Base-by-base conservation (phyloP, 140 eudicot genomes). In the Cichorium intybus region DNA sequence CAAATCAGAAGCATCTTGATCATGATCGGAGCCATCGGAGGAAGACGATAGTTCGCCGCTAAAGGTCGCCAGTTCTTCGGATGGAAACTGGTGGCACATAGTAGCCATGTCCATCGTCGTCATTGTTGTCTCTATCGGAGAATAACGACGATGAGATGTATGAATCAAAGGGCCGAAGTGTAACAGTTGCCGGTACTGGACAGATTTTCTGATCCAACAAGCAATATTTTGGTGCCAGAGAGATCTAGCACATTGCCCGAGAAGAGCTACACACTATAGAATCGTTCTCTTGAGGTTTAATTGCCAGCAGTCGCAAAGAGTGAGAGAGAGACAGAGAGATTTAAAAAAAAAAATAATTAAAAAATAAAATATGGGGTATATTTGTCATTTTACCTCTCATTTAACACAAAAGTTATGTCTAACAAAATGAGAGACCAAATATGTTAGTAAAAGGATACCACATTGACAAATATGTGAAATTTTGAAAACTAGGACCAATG, bases 181-280 rank as follows among this genome's bases (percentile, higher is more conserved):
- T 14, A 49, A 53, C 29, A 87, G 49, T 9, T 77, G 89, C 10
- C 81, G 81, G 45, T 84, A 85, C 18, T 60, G 72, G 8, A 69
- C 16, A 0, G 89, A 60, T 48, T 75, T 82, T 3, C 76, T 76
- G 29, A 77, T 57, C 81, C 75, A 85, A 66, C 93, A 85, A 43
- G 90, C 80, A 7, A 77, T 55, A 48, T 82, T 24, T 24, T 69
- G 83, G 74, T 64, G 80, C 89, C 93, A 84, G 41, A 85, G 1
- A 15, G 89, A 71, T 57, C 79, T 20, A 7, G 79, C 73, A 58
- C 74, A 78, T 33, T 77, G 70, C 24, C 82, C 77, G 60, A 78
- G 77, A 41, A 76, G n/a, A 5, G 80, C 66, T 31, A 80, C 71
- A 26, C 88, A 80, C 85, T 85, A 82, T 21, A 82, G 62, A 60